Percentiles rank a stretch among this genome's conserved stretches.
These are phyloP conservation scores for Arachis stenosperma DNA, from an alignment of 306 rosid species.

Conservation along the genomic window DNA sequence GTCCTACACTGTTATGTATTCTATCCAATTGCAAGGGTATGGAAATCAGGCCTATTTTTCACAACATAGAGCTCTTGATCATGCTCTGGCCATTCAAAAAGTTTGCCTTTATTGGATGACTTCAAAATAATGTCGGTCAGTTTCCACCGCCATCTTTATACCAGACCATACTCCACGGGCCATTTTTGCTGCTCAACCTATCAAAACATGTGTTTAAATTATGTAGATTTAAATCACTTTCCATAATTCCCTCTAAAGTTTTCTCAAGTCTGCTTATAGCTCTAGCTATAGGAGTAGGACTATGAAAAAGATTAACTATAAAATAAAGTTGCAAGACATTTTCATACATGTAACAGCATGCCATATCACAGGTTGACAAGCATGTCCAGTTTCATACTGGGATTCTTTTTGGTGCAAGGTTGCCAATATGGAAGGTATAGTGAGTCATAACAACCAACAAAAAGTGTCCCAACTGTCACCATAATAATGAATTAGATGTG, in stretches of 20 bases:
- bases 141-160: slow-evolving; percentile 51
- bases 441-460: not conserved
- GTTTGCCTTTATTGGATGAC: slow-evolving; percentile 9
- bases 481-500: slow-evolving; percentile 12
- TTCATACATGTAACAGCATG: not conserved
- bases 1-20: slow-evolving; percentile 13
- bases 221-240: too few relatives aligned
- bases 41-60: not conserved
- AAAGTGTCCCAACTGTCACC: slow-evolving; percentile 2
- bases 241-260: too few relatives aligned
- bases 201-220: too few relatives aligned
- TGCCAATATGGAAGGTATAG: slow-evolving; percentile 20
- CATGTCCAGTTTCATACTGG: slow-evolving; percentile 4
- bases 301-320: too few relatives aligned
- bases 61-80: slow-evolving; percentile 28
- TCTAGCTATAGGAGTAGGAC: too few relatives aligned
- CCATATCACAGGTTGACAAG: slow-evolving; percentile 14
- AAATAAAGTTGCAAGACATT: too few relatives aligned
- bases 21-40: slow-evolving; percentile 13
- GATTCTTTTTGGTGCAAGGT: not conserved
- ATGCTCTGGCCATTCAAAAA: slow-evolving; percentile 18
- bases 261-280: too few relatives aligned
- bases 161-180: slow-evolving; percentile 85
- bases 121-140: slow-evolving; percentile 38
- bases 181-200: slow-evolving; percentile 77